Conservation (phyloP, 2,329 filamentous ascomycete species). For the Didymella keratinophila region DNA sequence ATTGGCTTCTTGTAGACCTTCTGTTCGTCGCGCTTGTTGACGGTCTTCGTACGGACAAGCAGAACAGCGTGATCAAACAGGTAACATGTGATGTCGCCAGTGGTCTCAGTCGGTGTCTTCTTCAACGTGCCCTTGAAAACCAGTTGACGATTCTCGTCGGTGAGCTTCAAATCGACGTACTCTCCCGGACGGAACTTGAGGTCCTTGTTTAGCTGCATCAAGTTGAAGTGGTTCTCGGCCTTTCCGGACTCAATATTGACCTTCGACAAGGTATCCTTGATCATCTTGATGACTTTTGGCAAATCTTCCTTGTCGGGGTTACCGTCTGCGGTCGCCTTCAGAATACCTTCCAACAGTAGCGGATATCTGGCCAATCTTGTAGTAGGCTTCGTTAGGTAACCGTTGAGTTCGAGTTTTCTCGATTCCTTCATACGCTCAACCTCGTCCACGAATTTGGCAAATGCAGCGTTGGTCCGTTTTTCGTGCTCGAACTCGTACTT, state of each 20-base stretch:
- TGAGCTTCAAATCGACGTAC: slow-evolving; percentile 91
- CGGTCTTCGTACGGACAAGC: slow-evolving; percentile 87
- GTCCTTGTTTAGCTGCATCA: slow-evolving; percentile 89
- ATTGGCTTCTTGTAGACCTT: slow-evolving; percentile 97
- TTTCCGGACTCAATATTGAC: slow-evolving; percentile 97
- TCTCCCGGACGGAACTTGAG: slow-evolving; percentile 90
- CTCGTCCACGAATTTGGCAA: slow-evolving; percentile 92
- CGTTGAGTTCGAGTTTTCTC: slow-evolving; percentile 94
- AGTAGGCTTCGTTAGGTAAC: slow-evolving; percentile 96
- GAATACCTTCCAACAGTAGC: slow-evolving; percentile 85
- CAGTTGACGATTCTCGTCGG: slow-evolving; percentile 89
- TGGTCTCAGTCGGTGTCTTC: slow-evolving; percentile 85
- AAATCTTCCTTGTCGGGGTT: slow-evolving; percentile 92
- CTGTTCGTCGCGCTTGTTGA: slow-evolving; percentile 92
- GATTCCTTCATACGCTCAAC: slow-evolving; percentile 96
- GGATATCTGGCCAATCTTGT: slow-evolving; percentile 95
- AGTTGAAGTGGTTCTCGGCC: slow-evolving; percentile 96
- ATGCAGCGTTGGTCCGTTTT: slow-evolving; percentile 82
- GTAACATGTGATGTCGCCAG: slow-evolving; percentile 87
- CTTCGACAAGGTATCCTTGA: slow-evolving; percentile 83
- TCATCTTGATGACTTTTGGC: slow-evolving; percentile 84
- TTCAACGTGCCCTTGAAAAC: slow-evolving; percentile 95
- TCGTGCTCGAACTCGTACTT: slow-evolving; percentile 99
- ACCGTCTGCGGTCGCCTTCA: slow-evolving; percentile 89
- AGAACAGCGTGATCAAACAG: slow-evolving; percentile 96